Percentiles rank a stretch among this genome's conserved stretches.
Evolutionary conservation across 176 grass and related monocot species (phyloP).

Genomic region (Aegilops speltoides): DNA sequence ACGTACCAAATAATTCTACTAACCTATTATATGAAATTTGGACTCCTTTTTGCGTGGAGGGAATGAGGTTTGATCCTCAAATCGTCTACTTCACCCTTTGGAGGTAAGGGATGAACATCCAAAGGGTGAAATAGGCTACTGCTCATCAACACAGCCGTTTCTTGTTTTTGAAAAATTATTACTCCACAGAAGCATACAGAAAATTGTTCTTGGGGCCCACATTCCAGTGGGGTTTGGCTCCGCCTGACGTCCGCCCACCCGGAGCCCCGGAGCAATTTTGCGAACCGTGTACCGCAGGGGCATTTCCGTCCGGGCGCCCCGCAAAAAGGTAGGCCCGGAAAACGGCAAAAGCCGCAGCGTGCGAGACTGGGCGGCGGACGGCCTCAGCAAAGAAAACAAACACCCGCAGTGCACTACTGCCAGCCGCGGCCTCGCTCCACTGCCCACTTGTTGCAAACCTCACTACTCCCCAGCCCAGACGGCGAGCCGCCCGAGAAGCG

Average conservation of each 20-base stretch:
- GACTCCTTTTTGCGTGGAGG: no score
- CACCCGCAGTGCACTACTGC: not conserved
- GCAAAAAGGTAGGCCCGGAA: conserved; percentile 14
- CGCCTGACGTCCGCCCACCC: not conserved
- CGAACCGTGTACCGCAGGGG: conserved; percentile 6
- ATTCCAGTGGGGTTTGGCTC: not conserved
- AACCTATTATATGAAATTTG: no score
- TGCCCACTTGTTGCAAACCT: conserved; percentile 5
- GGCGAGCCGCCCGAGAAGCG: conserved; percentile 38
- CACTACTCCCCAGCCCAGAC: not conserved
- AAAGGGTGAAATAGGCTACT: no score
- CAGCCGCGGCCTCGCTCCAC: conserved; percentile 4
- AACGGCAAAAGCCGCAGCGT: conserved; percentile 42
- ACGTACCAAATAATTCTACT: no score
- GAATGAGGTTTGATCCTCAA: no score
- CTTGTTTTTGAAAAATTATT: no score
- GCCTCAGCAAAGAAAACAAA: not conserved
- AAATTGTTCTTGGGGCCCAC: not conserved
- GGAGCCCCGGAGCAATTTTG: conserved; percentile 31
- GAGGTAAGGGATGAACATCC: no score
- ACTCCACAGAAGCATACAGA: no score
- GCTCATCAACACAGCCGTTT: no score
- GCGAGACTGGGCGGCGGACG: not conserved
- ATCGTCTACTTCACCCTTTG: no score
- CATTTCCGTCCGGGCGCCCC: conserved; percentile 32